Evolutionary conservation across 441 rosid genomes (phyloP), one percentile per base, ranked within the genome.

Genomic region (Jatropha multifida): DNA sequence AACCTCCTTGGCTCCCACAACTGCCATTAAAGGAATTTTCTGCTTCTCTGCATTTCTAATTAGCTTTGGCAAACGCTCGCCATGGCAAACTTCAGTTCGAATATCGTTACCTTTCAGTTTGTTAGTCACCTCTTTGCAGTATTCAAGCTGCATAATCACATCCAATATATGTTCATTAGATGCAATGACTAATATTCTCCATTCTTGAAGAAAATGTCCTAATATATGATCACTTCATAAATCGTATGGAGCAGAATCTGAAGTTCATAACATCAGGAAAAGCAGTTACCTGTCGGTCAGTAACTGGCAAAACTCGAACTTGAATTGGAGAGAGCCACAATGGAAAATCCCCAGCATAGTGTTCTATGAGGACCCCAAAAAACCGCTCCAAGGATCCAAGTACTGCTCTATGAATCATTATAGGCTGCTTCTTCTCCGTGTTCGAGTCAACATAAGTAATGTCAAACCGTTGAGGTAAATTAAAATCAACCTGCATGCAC

Each of bases 321-420:
- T 94, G 99, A 64, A 88, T 79, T 48, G 99, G 98, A 69, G 98
- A 85, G 62, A 94, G 94, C 97, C 99, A 94, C 77, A 91, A 54
- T 12, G 97, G 97, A 79, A 94, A 94, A 77, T 93, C 99, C 58
- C 97, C 99, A 23, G 97, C 99, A 60, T 90, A 94, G 73, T 93
- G 96, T 81, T 94, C 99, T 65, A 91, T 91, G 23, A 94, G 94
- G 77, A 94, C 96, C 58, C 99, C 97, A 63, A 94, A 94, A 78
- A 94, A 93, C 52, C 96, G 85, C 82, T 94, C 99, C 41, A 94
- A 71, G 9, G 99, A 93, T 26, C 99, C 97, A 67, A 94, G 92
- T 72, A 94, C 96, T 11, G 97, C 99, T 81, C 99, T 90, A 78
- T 94, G 99, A 74, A 94, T 93, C 99, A 94, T 90, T 77, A 94